Evolutionary conservation across 2,329 filamentous ascomycete genomes (phyloP).

Genomic region (Trichoderma sp.): DNA sequence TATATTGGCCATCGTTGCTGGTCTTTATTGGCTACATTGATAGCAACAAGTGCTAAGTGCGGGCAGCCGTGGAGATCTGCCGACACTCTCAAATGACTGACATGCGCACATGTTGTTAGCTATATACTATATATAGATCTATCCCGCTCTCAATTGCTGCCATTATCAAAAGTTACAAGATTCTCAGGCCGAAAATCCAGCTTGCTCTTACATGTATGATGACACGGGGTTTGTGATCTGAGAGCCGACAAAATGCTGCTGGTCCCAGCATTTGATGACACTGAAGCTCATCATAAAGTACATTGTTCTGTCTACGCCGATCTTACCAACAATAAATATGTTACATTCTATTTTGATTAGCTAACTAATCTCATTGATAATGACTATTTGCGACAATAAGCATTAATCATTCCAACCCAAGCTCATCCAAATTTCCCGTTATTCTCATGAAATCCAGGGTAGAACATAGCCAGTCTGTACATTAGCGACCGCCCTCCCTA

Average conservation of each 20-base stretch:
- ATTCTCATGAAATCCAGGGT: background rate
- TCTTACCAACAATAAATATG: background rate
- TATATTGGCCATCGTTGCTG: background rate
- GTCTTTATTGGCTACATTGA: background rate
- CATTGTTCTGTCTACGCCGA: background rate
- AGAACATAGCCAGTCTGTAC: background rate
- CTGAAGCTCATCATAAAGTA: too few species aligned
- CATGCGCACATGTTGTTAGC: background rate
- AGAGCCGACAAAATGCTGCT: too few species aligned
- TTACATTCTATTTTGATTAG: background rate
- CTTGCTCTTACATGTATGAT: too few species aligned
- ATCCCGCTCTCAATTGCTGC: background rate
- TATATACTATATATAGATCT: background rate
- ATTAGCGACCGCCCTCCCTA: background rate
- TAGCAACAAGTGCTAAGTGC: background rate
- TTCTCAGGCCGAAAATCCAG: accelerated
- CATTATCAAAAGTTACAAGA: background rate
- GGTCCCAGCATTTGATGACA: too few species aligned
- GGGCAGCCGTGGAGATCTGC: background rate
- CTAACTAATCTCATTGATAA: background rate
- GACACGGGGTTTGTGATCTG: background rate
- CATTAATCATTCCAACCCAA: background rate
- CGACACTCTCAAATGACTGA: background rate
- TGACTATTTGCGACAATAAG: background rate
- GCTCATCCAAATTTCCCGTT: background rate